These are phyloP conservation scores for Metschnikowia matae DNA, from an alignment of 805 yeast genomes.

Conservation along the genomic window DNA sequence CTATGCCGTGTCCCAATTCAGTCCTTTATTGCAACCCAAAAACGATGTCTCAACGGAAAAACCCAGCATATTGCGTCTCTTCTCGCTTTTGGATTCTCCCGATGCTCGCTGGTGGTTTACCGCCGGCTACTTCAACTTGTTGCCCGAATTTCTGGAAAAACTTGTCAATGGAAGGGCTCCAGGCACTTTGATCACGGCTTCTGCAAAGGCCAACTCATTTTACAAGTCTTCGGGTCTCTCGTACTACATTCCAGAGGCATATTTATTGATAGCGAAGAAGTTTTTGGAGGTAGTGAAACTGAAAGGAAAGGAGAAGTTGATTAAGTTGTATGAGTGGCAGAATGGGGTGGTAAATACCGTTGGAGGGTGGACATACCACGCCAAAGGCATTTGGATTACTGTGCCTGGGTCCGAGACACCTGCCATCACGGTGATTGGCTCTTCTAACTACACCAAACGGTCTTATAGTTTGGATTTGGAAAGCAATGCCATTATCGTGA, in stretches of 20 bases:
- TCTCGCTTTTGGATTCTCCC: conserved; percentile 54
- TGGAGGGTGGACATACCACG: conserved; percentile 96
- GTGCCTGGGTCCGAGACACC: conserved; percentile 57
- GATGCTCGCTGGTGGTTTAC: conserved; percentile 77
- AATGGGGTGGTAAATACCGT: conserved; percentile 77
- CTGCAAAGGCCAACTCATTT: conserved; percentile 89
- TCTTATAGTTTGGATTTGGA: conserved; percentile 88
- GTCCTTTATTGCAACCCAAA: conserved; percentile 68
- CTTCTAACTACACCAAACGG: conserved; percentile 88
- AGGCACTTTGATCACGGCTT: conserved; percentile 82
- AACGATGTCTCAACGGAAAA: conserved; percentile 72
- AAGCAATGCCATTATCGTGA: conserved; percentile 75
- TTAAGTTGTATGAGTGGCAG: conserved; percentile 77
- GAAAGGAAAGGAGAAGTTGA: conserved; percentile 39
- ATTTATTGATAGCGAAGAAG: conserved; percentile 65
- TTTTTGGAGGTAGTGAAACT: conserved; percentile 54
- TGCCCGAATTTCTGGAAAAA: conserved; percentile 60
- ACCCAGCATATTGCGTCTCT: conserved; percentile 57
- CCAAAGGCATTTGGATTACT: conserved; percentile 89
- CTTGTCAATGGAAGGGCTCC: conserved; percentile 54
- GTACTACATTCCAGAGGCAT: conserved; percentile 79
- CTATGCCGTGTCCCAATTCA: conserved; percentile 87
- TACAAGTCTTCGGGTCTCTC: conserved; percentile 81
- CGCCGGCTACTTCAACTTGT: conserved; percentile 94
- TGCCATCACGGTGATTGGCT: conserved; percentile 77